phyloP scores from a whole-genome alignment of 2,329 filamentous ascomycete genomes.

The Hymenoscyphus occultus region DNA sequence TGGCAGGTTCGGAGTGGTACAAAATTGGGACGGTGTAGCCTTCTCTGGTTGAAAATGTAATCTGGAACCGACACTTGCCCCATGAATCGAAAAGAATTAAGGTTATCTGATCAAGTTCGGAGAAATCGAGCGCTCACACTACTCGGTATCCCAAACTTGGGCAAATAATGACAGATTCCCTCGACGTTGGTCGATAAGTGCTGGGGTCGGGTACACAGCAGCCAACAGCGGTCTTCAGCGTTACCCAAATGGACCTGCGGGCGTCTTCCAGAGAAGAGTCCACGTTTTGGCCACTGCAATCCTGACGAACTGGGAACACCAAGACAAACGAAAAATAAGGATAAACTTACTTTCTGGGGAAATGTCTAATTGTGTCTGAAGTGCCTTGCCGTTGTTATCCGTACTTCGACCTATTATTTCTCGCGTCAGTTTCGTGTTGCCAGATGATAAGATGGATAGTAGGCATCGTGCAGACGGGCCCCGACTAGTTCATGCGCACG shows the following conservation, averaged over 20 bases:
- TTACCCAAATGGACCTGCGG: conserved; percentile 19
- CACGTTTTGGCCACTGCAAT: conserved; percentile 24
- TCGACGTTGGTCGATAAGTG: conserved; percentile 19
- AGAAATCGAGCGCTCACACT: background rate
- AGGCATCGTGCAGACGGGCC: conserved; percentile 19
- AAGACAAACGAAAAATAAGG: conserved; percentile 5
- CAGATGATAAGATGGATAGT: conserved; percentile 10
- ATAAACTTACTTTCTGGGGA: conserved; percentile 18
- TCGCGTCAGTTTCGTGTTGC: conserved; percentile 22
- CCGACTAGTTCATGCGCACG: conserved; percentile 23
- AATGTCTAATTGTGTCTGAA: background rate
- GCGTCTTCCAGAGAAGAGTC: conserved; percentile 19
- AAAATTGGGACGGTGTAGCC: conserved; percentile 26
- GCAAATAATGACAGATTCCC: background rate
- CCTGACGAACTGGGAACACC: conserved; percentile 9
- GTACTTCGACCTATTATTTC: conserved; percentile 5
- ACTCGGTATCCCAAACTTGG: background rate
- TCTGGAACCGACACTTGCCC: background rate
- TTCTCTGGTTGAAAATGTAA: conserved; percentile 7
- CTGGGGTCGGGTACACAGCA: conserved; percentile 22
- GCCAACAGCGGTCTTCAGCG: conserved; percentile 19
- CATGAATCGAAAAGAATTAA: conserved; percentile 2
- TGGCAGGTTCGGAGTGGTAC: conserved; percentile 20
- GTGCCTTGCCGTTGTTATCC: background rate
- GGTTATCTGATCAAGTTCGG: background rate